These are phyloP conservation scores for Mucuna pruriens DNA, from an alignment of 306 rosid species.

Conservation along the genomic window DNA sequence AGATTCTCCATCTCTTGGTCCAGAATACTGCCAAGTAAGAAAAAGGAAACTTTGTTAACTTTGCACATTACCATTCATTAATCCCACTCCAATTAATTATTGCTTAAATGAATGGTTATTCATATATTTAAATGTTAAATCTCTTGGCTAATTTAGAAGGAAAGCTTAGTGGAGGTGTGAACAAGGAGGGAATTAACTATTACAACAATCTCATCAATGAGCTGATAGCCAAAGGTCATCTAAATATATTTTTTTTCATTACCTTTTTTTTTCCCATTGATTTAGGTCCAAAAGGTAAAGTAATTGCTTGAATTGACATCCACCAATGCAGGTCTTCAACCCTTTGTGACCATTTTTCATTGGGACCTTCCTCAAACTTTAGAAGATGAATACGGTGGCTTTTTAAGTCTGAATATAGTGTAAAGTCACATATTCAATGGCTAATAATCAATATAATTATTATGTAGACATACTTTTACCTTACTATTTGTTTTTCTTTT, in stretches of 20 bases:
- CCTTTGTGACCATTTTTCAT: slow-evolving; percentile 59
- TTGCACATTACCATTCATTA: background rate
- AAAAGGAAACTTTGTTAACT: background rate
- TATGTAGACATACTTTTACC: background rate
- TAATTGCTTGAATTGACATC: background rate
- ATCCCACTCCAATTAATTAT: background rate
- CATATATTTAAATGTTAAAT: background rate
- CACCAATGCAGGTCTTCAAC: slow-evolving; percentile 38
- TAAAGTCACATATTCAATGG: slow-evolving; percentile 32
- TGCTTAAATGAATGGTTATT: background rate
- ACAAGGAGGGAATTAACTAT: slow-evolving; percentile 51
- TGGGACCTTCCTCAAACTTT: slow-evolving; percentile 69
- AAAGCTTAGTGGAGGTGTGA: slow-evolving; percentile 57
- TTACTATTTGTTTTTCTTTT: background rate
- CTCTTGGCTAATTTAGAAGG: slow-evolving; percentile 44
- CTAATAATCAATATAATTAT: background rate
- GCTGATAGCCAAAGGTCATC: slow-evolving; percentile 46
- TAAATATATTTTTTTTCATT: background rate
- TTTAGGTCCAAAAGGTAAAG: background rate
- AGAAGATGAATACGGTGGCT: slow-evolving; percentile 61
- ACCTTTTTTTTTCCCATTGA: background rate
- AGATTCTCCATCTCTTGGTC: slow-evolving; percentile 82
- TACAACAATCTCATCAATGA: slow-evolving; percentile 66
- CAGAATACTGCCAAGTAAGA: slow-evolving; percentile 63
- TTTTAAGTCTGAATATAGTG: slow-evolving; percentile 51